Percentiles rank a stretch among this genome's conserved stretches.
Evolutionary conservation across 208 protist species (phyloP).

Genomic region (Trypanosoma platydactyli): DNA sequence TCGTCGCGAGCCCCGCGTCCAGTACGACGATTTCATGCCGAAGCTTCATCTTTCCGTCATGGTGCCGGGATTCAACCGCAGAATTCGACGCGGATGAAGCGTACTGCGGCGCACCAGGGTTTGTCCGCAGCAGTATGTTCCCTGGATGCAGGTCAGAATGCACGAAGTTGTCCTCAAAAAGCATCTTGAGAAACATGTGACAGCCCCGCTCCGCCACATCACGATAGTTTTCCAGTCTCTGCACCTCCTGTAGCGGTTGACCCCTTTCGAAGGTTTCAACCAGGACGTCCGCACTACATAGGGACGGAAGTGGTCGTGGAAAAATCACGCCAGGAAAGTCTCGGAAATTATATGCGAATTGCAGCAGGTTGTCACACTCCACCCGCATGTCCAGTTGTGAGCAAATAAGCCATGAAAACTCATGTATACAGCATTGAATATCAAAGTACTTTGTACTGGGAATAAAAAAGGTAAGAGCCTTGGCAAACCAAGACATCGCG

Average conservation of each 20-base stretch:
- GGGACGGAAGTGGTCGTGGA: conserved; percentile 67
- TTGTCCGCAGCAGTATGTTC: conserved; percentile 82
- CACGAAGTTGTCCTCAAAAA: conserved; percentile 94
- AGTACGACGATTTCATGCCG: conserved; percentile 79
- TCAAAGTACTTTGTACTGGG: conserved; percentile 69
- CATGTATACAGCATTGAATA: conserved; percentile 53
- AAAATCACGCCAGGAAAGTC: conserved; percentile 75
- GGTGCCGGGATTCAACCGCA: conserved; percentile 33
- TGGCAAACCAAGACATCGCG: conserved; percentile 66
- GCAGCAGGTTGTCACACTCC: conserved; percentile 85
- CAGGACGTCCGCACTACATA: conserved; percentile 65
- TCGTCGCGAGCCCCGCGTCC: conserved; percentile 90
- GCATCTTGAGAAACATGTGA: conserved; percentile 95
- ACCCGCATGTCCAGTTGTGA: conserved; percentile 85
- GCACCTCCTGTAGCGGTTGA: conserved; percentile 59
- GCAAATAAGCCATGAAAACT: conserved; percentile 81
- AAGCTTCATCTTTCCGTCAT: conserved; percentile 64
- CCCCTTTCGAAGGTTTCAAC: conserved; percentile 91
- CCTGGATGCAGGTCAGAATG: conserved; percentile 94
- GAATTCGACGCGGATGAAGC: not conserved
- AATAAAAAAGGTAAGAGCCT: conserved; percentile 44
- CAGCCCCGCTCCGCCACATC: conserved; percentile 82
- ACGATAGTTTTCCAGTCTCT: conserved; percentile 42
- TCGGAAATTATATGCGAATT: conserved; percentile 87
- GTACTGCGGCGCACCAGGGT: conserved; percentile 28